These are phyloP conservation scores for Escovopsis sp. DNA, from an alignment of 2,329 filamentous ascomycete genomes.

Conservation along the genomic window DNA sequence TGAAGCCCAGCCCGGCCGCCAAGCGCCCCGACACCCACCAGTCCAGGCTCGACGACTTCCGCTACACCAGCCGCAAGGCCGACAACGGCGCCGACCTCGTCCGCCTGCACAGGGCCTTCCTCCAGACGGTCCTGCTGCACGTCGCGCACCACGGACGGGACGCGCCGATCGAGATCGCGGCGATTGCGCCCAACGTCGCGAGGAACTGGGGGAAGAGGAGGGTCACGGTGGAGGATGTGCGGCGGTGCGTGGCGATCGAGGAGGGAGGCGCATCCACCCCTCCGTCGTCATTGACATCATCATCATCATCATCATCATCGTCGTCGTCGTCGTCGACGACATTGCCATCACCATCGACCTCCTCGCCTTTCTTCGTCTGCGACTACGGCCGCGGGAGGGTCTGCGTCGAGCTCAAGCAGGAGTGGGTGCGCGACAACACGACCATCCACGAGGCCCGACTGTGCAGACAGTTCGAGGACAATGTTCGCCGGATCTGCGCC, in stretches of 20 bases:
- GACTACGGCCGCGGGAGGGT: conserved; percentile 39
- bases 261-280: too few relatives aligned
- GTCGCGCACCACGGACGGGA: conserved; percentile 51
- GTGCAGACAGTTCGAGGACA: conserved; percentile 37
- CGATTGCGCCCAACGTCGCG: conserved; percentile 46
- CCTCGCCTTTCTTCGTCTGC: conserved; percentile 27
- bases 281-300: too few relatives aligned
- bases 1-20: conserved; percentile 6
- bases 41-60: conserved; percentile 5
- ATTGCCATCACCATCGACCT: too few relatives aligned
- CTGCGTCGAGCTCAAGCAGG: conserved; percentile 40
- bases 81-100: conserved; percentile 35
- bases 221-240: conserved; percentile 50
- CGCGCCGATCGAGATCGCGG: conserved; percentile 46
- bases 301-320: too few relatives aligned
- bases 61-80: not conserved
- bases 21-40: conserved; percentile 17
- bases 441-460: conserved; percentile 35
- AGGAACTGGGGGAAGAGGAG: conserved; percentile 58
- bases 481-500: conserved; percentile 31
- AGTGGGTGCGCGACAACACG: conserved; percentile 13
- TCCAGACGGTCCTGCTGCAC: conserved; percentile 53
- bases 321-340: too few relatives aligned
- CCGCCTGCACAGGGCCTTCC: conserved; percentile 48
- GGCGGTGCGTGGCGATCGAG: conserved; percentile 50